Conservation (phyloP, 2,329 filamentous ascomycete species). For the Penicillium aurantiogriseum region DNA sequence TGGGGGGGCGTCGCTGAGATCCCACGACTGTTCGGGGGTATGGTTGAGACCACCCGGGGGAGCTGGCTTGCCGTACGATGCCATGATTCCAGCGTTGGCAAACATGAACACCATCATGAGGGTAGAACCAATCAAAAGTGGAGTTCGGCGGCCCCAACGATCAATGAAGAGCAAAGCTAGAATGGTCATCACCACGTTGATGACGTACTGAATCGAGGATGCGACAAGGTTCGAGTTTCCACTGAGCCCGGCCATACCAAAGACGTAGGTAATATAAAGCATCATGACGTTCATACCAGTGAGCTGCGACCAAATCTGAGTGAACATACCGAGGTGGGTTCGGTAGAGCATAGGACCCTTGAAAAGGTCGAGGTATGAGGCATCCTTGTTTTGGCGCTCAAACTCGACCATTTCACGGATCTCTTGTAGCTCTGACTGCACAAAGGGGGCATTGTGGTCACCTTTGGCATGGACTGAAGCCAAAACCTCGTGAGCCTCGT, state of each 20-base stretch:
- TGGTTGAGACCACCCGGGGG: constrained; percentile 43
- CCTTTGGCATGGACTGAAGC: constrained; percentile 63
- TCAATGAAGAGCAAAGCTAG: constrained; percentile 76
- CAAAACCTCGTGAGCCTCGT: constrained; percentile 52
- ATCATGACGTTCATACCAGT: constrained; percentile 76
- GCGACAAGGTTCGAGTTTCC: constrained; percentile 62
- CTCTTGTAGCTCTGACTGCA: constrained; percentile 67
- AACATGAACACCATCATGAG: constrained; percentile 56
- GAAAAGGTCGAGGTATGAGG: constrained; percentile 70
- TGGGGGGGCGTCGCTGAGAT: constrained; percentile 44
- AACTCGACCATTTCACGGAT: constrained; percentile 72
- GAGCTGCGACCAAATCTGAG: constrained; percentile 72
- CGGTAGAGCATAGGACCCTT: constrained; percentile 71
- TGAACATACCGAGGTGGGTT: constrained; percentile 69
- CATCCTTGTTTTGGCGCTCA: constrained; percentile 67
- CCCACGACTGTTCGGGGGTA: constrained; percentile 40
- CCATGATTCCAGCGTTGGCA: constrained; percentile 45
- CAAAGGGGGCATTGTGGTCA: constrained; percentile 63
- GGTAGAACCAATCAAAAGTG: constrained; percentile 62
- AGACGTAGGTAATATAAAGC: constrained; percentile 66
- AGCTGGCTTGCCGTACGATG: constrained; percentile 35
- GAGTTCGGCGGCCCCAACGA: constrained; percentile 68
- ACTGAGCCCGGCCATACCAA: constrained; percentile 66
- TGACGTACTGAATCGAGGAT: constrained; percentile 70
- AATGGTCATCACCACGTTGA: constrained; percentile 77